Base-by-base conservation (phyloP, 805 yeast species). In the Hanseniaspora vineae region DNA sequence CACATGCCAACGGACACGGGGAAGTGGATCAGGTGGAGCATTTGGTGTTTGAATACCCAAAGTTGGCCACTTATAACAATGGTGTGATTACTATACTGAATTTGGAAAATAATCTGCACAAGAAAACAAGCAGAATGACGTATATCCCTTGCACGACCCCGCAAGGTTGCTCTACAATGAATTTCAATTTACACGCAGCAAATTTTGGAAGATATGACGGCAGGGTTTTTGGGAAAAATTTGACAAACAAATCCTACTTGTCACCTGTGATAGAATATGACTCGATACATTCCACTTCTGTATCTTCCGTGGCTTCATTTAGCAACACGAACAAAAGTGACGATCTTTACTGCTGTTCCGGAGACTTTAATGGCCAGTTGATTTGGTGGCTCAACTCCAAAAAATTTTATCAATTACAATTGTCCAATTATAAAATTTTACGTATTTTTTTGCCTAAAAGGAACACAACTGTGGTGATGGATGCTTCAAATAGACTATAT, bases 111-210 rank as follows among this genome's bases (percentile, higher is more conserved):
- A 14, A 9, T 31, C 42, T 29, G 29, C 47, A 39, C 39, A 51
- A 56, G 15, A 58, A 57, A 45, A 56, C 59, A 40, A 54, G 56
- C 19, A 55, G 64, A 31, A 50, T 61, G 12, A 57, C 65, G 14
- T 64, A 63, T 49, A 61, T 64, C 29, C 68, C 66, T 3, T 64
- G 68, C 45, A 61, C 65, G 2, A 61, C 66, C 2, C 68, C 68
- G 15, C 65, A 61, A 45, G 66, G 66, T 13, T 62, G 66, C 44
- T 61, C 67, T 2, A 61, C 65, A 1, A 62, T 62, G 61, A 56
- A 63, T 52, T 60, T 63, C 37, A 59, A 58, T 42, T 55, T 61
- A 12, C 58, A 59, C 42, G 61, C 65, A 1, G 66, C 65, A 1
- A 62, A 62, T 0, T 63, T 63, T 49, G 68, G 68, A 10, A 60